Base-by-base conservation (phyloP, 2,329 filamentous ascomycete genomes). In the Pseudogymnoascus sp. region DNA sequence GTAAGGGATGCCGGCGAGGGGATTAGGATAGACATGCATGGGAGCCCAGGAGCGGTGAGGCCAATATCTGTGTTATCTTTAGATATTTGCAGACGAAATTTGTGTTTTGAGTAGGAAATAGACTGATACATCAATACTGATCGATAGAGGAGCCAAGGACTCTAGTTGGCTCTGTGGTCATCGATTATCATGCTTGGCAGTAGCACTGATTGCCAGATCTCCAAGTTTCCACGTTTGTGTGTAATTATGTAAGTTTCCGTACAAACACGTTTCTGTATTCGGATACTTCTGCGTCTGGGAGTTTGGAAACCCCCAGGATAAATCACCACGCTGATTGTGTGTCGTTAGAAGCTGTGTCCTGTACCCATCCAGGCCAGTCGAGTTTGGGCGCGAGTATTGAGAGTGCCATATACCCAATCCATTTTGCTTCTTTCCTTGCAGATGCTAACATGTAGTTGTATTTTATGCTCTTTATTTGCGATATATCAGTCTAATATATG, bases 191-290 rank as follows among this genome's bases (percentile, higher is more conserved):
- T 56, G n/a, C 10, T 56, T 33, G 50, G 50, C n/a, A 33, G 50
- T 56, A 21, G 50, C 50, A 56, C 29, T 33, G 26, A 56, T 33
- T 56, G 29, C 26, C 50, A 56, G 50, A 21, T 56, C 50, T 33
- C 44, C 21, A 19, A 10, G 17, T 33, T 29, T 56, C n/a, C 29
- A 56, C 29, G 29, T 17, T 31, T 33, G 40, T 19, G 50, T 56
- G 17, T 33, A n/a, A 56, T 56, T n/a, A 56, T 56, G 50, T 33
- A 13, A 2, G 29, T 7, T 5, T 33, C 50, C 50, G 29, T 56
- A n/a, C 50, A 56, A 56, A 56, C 50, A 56, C 50, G 29, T 56
- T 56, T 33, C 11, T 56, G 50, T 56, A 56, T 56, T 33, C 50
- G 33, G 50, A 21, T 56, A 13, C 26, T 56, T 33, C 29, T 7